A percentile compares a stretch with the other conserved stretches of the same genome.
phyloP scores from a whole-genome alignment of 805 yeast species.

The Saccharomyces cerevisiae region DNA sequence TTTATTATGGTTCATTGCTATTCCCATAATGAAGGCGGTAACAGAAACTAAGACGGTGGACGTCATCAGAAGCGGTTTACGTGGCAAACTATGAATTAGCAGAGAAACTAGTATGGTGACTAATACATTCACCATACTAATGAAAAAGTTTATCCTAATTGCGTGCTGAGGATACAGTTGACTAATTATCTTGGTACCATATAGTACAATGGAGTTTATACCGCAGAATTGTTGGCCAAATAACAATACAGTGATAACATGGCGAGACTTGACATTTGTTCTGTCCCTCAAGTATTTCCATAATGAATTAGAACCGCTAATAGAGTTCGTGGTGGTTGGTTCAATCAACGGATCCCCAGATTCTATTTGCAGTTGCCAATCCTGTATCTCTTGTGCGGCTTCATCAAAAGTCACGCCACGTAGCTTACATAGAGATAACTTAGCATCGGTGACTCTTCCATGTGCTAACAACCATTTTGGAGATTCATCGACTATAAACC shows the following conservation, averaged over 20 bases:
- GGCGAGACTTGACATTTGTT: slow-evolving; percentile 44
- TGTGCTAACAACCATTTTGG: slow-evolving; percentile 7
- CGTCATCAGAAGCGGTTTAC: slow-evolving; percentile 54
- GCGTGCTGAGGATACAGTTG: slow-evolving; percentile 60
- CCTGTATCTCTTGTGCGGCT: not conserved
- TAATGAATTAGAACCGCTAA: slow-evolving; percentile 12
- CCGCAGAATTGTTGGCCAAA: slow-evolving; percentile 83
- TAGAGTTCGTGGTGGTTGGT: not conserved
- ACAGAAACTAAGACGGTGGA: slow-evolving; percentile 63
- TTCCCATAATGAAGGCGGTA: slow-evolving; percentile 49
- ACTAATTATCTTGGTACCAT: slow-evolving; percentile 72
- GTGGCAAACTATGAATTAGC: slow-evolving; percentile 58
- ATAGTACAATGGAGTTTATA: slow-evolving; percentile 77
- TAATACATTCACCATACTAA: slow-evolving; percentile 60
- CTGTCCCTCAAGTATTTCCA: slow-evolving; percentile 40
- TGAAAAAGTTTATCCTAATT: slow-evolving; percentile 57
- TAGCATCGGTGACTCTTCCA: slow-evolving; percentile 15
- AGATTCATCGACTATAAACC: slow-evolving; percentile 2
- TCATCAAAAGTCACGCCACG: not conserved
- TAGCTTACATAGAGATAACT: not conserved
- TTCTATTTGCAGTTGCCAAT: not conserved
- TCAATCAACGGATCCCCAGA: not conserved
- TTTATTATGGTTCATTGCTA: slow-evolving; percentile 46
- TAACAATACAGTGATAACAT: slow-evolving; percentile 61
- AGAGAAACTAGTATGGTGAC: slow-evolving; percentile 66